Evolutionary conservation across 768 basidiomycete genomes (phyloP).

Genomic region (Kwoniella botswanensis): DNA sequence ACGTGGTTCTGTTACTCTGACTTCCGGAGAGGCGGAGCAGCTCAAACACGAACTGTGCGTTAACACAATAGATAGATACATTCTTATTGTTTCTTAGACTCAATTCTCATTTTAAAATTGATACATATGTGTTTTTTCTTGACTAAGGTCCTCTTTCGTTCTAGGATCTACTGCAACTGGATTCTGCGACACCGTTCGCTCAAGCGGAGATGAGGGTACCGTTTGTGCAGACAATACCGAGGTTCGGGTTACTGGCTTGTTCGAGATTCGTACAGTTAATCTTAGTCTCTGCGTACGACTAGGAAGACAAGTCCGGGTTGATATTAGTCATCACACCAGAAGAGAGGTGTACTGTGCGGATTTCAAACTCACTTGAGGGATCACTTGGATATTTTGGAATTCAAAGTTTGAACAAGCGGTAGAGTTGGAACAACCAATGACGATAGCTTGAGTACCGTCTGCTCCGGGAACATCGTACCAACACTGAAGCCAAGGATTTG

Average conservation of each 20-base stretch:
- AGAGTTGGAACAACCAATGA: slow-evolving; percentile 37
- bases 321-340: neutral
- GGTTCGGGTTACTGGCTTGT: slow-evolving; percentile 36
- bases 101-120: neutral
- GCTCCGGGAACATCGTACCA: slow-evolving; percentile 43
- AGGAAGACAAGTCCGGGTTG: neutral
- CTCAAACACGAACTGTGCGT: neutral
- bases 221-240: slow-evolving; percentile 41
- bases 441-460: slow-evolving; percentile 41
- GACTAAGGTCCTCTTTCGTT: neutral
- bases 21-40: neutral
- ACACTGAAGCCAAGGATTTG: slow-evolving; percentile 18
- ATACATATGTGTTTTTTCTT: neutral
- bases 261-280: slow-evolving; percentile 36
- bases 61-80: neutral
- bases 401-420: slow-evolving; percentile 38
- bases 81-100: neutral
- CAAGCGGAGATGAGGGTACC: slow-evolving; percentile 29
- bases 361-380: slow-evolving; percentile 28
- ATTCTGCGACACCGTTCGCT: neutral
- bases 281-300: slow-evolving; percentile 23
- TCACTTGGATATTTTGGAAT: slow-evolving; percentile 37
- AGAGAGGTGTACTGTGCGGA: no score
- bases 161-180: neutral
- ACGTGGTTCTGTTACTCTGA: neutral